Conservation (phyloP, 1,139 yeast genomes). For the Eremothecium cymbalariae region DNA sequence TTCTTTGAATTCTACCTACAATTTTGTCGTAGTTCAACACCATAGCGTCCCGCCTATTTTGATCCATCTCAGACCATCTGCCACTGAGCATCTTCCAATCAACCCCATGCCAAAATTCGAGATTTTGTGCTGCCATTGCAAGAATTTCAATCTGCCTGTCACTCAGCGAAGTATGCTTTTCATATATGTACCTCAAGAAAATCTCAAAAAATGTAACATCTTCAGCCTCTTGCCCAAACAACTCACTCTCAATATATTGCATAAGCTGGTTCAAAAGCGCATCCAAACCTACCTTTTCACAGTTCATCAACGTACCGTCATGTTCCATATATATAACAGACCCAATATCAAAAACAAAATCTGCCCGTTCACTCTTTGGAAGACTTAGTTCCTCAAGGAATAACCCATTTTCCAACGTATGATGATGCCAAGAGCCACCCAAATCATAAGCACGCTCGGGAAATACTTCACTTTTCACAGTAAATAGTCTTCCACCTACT, state of each 20-base stretch:
- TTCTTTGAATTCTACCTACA: constrained; percentile 38
- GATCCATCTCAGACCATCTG: constrained; percentile 55
- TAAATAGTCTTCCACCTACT: constrained; percentile 52
- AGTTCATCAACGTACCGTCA: constrained; percentile 30
- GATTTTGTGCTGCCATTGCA: constrained; percentile 44
- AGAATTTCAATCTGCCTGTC: constrained; percentile 44
- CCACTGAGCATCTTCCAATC: constrained; percentile 61
- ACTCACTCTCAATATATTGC: constrained; percentile 49
- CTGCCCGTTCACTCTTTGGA: constrained; percentile 21
- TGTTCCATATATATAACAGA: too few species aligned
- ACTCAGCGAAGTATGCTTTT: constrained; percentile 42
- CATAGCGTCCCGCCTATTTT: constrained; percentile 67
- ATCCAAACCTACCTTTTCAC: constrained; percentile 29
- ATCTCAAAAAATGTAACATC: constrained; percentile 48
- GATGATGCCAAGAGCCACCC: constrained; percentile 92
- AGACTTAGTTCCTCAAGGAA: constrained; percentile 46
- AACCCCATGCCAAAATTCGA: constrained; percentile 76
- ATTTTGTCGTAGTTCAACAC: constrained; percentile 49
- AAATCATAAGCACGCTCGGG: constrained; percentile 47
- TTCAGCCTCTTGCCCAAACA: constrained; percentile 39
- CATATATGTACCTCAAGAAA: constrained; percentile 40
- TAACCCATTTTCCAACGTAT: constrained; percentile 56
- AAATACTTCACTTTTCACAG: constrained; percentile 24
- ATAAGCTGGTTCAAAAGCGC: constrained; percentile 51
- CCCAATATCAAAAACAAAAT: constrained; percentile 37